A percentile compares a stretch with the other conserved stretches of the same genome.
Evolutionary conservation across 2,329 filamentous ascomycete species (phyloP).

Genomic region (Xylaria sp.): DNA sequence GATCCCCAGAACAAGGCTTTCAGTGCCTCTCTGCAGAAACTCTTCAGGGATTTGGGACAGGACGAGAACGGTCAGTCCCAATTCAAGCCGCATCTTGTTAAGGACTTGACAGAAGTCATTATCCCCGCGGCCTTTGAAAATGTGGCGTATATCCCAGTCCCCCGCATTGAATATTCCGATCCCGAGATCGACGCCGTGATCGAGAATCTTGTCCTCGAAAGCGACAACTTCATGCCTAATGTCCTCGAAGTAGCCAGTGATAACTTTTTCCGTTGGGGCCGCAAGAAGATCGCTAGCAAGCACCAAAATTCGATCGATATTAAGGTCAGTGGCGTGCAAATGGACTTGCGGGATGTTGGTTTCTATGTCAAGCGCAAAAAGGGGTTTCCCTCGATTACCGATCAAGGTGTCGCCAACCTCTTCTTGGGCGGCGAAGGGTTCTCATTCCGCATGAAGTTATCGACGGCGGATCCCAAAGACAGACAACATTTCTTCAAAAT

Average conservation of each 20-base stretch:
- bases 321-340: conserved; percentile 88
- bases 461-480: conserved; percentile 80
- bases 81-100: conserved; percentile 94
- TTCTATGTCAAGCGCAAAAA: conserved; percentile 96
- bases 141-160: conserved; percentile 89
- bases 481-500: conserved; percentile 91
- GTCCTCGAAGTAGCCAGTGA: conserved; percentile 87
- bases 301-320: conserved; percentile 84
- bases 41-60: conserved; percentile 89
- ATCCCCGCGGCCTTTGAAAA: conserved; percentile 84
- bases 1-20: conserved; percentile 90
- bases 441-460: conserved; percentile 89
- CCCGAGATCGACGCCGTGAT: conserved; percentile 85
- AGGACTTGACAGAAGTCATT: conserved; percentile 88
- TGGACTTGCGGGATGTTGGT: conserved; percentile 89
- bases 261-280: conserved; percentile 95
- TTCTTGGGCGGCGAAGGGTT: conserved; percentile 88
- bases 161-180: conserved; percentile 92
- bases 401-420: conserved; percentile 89
- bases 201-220: conserved; percentile 95
- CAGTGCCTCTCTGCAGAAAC: conserved; percentile 76
- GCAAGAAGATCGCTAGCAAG: conserved; percentile 85
- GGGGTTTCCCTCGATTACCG: conserved; percentile 88
- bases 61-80: conserved; percentile 83
- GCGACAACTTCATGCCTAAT: conserved; percentile 96